A percentile compares a stretch with the other conserved stretches of the same genome.
Evolutionary conservation across 768 basidiomycete species (phyloP).

Genomic region (Leccinum longicurvipes): DNA sequence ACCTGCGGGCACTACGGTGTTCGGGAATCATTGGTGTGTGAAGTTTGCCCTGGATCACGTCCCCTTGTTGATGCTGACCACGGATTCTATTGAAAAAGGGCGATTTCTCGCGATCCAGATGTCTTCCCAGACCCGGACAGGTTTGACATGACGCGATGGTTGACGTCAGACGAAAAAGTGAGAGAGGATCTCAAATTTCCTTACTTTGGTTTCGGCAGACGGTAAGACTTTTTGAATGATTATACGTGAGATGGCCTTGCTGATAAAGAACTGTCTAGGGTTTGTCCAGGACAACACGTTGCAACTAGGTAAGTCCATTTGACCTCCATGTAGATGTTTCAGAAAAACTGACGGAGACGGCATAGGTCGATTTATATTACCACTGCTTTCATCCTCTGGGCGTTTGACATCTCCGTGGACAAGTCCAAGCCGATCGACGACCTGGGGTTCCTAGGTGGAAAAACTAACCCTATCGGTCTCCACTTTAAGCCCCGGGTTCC

Average conservation of each 20-base stretch:
- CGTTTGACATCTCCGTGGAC: slow-evolving; percentile 50
- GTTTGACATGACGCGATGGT: slow-evolving; percentile 36
- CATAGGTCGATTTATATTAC: slow-evolving; percentile 57
- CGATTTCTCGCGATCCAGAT: slow-evolving; percentile 36
- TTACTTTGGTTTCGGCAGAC: slow-evolving; percentile 50
- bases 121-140: slow-evolving; percentile 35
- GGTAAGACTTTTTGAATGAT: slow-evolving; percentile 13
- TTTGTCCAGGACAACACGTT: slow-evolving; percentile 61
- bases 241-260: not conserved
- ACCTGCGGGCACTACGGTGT: slow-evolving; percentile 18
- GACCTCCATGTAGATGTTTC: not conserved
- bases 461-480: slow-evolving; percentile 47
- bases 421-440: slow-evolving; percentile 50
- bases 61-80: not conserved
- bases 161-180: slow-evolving; percentile 22
- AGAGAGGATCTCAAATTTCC: slow-evolving; percentile 46
- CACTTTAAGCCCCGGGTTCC: slow-evolving; percentile 44
- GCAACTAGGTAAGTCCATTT: slow-evolving; percentile 33
- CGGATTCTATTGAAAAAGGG: slow-evolving; percentile 15
- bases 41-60: not conserved
- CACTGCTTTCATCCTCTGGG: slow-evolving; percentile 57
- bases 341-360: not conserved
- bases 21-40: slow-evolving; percentile 18
- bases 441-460: slow-evolving; percentile 43
- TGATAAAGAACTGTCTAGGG: slow-evolving; percentile 27